These are phyloP conservation scores for Verticillium albo-atrum DNA, from an alignment of 2,329 filamentous ascomycete species.

Conservation along the genomic window DNA sequence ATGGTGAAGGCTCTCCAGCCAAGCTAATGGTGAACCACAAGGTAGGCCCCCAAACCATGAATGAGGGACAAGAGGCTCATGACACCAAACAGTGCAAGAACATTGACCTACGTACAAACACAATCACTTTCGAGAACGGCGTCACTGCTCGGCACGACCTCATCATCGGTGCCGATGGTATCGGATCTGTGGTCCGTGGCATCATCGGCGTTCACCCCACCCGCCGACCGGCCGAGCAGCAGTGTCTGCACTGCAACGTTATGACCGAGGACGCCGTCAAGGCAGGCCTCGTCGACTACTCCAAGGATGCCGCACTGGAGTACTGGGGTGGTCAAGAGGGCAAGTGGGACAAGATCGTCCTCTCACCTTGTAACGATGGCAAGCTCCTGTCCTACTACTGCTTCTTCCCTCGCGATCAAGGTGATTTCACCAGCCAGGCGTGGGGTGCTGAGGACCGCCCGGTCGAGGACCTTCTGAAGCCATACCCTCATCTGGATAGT, in stretches of 20 bases:
- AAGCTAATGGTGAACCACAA: conserved; percentile 53
- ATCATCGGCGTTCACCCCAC: conserved; percentile 58
- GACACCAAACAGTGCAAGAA: conserved; percentile 37
- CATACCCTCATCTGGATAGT: conserved; percentile 55
- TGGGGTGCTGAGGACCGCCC: conserved; percentile 52
- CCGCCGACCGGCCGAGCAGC: conserved; percentile 54
- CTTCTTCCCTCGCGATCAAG: conserved; percentile 58
- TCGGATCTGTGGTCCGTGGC: conserved; percentile 60
- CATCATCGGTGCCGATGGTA: conserved; percentile 61
- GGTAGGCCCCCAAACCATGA: conserved; percentile 21
- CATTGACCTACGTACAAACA: conserved; percentile 47
- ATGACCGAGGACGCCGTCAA: conserved; percentile 54
- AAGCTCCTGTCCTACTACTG: conserved; percentile 65
- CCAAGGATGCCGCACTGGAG: conserved; percentile 55
- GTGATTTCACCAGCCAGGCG: conserved; percentile 56
- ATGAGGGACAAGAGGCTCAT: no score
- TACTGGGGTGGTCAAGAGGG: conserved; percentile 66
- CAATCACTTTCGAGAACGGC: conserved; percentile 51
- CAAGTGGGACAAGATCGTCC: conserved; percentile 65
- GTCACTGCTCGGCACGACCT: conserved; percentile 48
- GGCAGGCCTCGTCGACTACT: conserved; percentile 60
- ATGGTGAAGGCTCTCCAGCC: conserved; percentile 49
- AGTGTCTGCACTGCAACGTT: conserved; percentile 63
- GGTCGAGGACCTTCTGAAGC: conserved; percentile 54
- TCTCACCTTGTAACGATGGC: conserved; percentile 64